phyloP scores from a whole-genome alignment of 371 early-diverging fungal genomes.

The Actinomortierella wolfii region DNA sequence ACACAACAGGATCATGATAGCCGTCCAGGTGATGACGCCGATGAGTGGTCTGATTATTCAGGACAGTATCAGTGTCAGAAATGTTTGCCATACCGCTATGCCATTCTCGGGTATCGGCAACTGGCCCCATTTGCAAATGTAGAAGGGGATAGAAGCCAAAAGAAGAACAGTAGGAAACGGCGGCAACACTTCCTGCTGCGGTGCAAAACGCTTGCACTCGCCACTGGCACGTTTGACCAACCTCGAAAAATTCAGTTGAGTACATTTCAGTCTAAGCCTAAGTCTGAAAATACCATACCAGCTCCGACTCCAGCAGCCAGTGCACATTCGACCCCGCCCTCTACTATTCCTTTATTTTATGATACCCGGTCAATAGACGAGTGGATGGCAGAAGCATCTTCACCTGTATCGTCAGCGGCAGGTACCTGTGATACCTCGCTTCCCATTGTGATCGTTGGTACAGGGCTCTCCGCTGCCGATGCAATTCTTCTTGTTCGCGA shows the following conservation, averaged over 20 bases:
- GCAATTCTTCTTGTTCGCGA: constrained; percentile 42
- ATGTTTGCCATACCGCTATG: constrained; percentile 30
- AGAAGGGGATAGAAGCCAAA: neutral
- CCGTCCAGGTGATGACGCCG: neutral
- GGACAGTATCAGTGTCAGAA: constrained; percentile 6
- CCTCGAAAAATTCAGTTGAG: constrained; percentile 20
- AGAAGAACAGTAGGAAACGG: constrained; percentile 7
- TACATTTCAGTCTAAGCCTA: no score
- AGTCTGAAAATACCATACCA: no score
- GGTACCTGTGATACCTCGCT: neutral
- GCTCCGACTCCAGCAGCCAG: constrained; percentile 9
- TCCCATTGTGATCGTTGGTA: constrained; percentile 43
- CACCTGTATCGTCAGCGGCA: neutral
- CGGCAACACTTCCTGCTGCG: constrained; percentile 20
- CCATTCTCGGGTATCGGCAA: constrained; percentile 20
- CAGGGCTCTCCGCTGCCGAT: constrained; percentile 47
- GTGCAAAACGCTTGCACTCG: constrained; percentile 29
- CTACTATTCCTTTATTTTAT: constrained; percentile 22
- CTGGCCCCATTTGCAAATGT: neutral
- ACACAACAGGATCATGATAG: no score
- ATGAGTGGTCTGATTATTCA: neutral
- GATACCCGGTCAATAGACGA: constrained; percentile 41
- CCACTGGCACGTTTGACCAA: constrained; percentile 44
- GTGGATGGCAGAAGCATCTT: constrained; percentile 16
- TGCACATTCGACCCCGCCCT: constrained; percentile 17